These are phyloP conservation scores for Spinacia oleracea DNA, from an alignment of 179 eudicot species.

Conservation along the genomic window DNA sequence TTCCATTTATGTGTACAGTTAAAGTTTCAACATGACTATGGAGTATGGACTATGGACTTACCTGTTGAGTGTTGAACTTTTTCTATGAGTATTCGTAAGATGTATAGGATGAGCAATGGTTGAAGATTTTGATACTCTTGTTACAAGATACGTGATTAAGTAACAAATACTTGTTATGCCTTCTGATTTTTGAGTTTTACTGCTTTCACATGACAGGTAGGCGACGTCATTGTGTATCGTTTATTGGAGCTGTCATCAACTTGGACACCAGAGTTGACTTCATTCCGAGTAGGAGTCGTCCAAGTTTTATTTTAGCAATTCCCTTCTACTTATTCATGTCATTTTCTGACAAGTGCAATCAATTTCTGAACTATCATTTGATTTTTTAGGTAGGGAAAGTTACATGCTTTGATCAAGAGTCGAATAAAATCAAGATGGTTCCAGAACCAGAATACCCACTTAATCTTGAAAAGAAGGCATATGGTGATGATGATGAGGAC, in stretches of 20 bases:
- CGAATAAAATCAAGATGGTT: constrained; percentile 46
- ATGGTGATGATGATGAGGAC: constrained; percentile 55
- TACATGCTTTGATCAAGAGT: constrained; percentile 41
- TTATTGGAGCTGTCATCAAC: constrained; percentile 74
- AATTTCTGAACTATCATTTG: background rate
- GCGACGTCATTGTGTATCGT: constrained; percentile 86
- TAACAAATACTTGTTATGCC: background rate
- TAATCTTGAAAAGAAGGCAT: constrained; percentile 39
- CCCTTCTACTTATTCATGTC: constrained; percentile 9
- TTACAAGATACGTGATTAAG: background rate
- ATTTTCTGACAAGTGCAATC: constrained; percentile 2
- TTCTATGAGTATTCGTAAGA: background rate
- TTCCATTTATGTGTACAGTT: background rate
- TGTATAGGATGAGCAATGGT: background rate
- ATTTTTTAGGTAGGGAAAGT: constrained; percentile 70
- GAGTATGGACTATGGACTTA: too few relatives aligned
- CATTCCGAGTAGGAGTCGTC: constrained; percentile 54
- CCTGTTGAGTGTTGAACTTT: background rate
- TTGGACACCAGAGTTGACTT: constrained; percentile 76
- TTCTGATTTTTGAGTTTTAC: constrained; percentile 1
- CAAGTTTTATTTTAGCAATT: constrained; percentile 7
- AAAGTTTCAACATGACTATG: background rate
- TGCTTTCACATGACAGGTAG: constrained; percentile 55
- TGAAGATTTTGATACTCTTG: background rate
- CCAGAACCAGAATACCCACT: constrained; percentile 78